Evolutionary conservation across 2,329 filamentous ascomycete species (phyloP), one percentile per base, ranked within the genome.

Genomic region (Monilinia vaccinii-corymbosi): DNA sequence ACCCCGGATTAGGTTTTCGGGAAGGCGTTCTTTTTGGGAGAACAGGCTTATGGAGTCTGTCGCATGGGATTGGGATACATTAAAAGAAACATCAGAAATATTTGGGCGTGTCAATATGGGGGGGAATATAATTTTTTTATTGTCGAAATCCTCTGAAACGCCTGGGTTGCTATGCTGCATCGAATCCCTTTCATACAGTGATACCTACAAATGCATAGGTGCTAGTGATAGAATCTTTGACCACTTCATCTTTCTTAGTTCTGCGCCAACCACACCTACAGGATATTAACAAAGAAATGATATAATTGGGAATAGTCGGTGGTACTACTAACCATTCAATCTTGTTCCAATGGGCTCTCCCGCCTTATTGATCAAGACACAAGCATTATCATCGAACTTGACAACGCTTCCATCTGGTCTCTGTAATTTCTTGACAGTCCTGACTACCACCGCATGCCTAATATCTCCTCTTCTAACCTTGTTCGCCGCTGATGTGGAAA

Each of bases 391-490:
- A 75, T 96, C 94, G 74, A 99, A 99, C 68, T 86, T 86, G 66
- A 99, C 87, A 50, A 94, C 85, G 71, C 87, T 92, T 56, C 94
- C 94, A 77, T 99, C 94, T 36, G 84, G 84, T 64, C 94, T 82
- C 74, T 94, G 89, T 63, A 88, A 83, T 76, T 92, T 88, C 78
- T 97, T 96, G 70, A 79, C 84, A 42, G 93, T 96, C 65, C 94
- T 88, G 61, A 99, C 95, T 31, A 99, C 86, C 48, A 99, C 91
- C 23, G 94, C 94, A 75, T 99, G 94, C 65, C 93, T 85, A 68
- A 99, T 95, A 75, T 99, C 94, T 68, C 94, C 94, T 73, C 94
- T 86, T 74, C 92, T 91, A 71, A 99, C 94, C 77, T 97, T 97
- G 81, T 92, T 93, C 61, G 89, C 87, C 58, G 85, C 85, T 56